Evolutionary conservation across 306 rosid genomes (phyloP).

Genomic region (Trifolium fragiferum): DNA sequence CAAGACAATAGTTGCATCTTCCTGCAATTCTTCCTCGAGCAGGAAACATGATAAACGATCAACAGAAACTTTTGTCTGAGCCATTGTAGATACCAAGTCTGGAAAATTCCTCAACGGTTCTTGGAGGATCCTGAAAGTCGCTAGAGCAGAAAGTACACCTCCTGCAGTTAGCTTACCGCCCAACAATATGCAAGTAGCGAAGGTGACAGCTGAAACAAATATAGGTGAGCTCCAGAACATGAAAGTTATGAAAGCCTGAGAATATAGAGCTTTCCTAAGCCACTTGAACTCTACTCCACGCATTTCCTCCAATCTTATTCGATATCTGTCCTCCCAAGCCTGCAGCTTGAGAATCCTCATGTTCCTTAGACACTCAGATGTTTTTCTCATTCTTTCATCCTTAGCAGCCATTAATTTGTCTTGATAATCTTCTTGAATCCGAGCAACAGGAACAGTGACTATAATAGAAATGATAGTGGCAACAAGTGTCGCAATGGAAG

Average conservation of each 20-base stretch:
- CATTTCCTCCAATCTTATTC: conserved; percentile 81
- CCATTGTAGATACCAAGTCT: conserved; percentile 98
- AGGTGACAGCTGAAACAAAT: conserved; percentile 95
- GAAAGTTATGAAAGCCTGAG: conserved; percentile 97
- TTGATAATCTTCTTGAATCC: conserved; percentile 88
- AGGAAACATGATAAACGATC: conserved; percentile 91
- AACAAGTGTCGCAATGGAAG: conserved; percentile 84
- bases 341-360: conserved; percentile 98
- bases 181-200: conserved; percentile 81
- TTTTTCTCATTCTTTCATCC: conserved; percentile 98
- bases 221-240: conserved; percentile 99
- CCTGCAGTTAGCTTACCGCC: conserved; percentile 91
- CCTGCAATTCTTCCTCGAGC: conserved; percentile 92
- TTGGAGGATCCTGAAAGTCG: conserved; percentile 99
- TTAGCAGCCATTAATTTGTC: conserved; percentile 96
- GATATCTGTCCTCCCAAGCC: conserved; percentile 98
- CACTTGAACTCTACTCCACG: conserved; percentile 93
- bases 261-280: conserved; percentile 92
- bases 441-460: conserved; percentile 83
- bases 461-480: conserved; percentile 91
- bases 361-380: conserved; percentile 92
- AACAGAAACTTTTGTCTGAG: conserved; percentile 98
- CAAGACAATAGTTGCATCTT: conserved; percentile 80
- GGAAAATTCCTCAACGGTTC: conserved; percentile 99
- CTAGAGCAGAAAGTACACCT: conserved; percentile 96